A percentile compares a stretch with the other conserved stretches of the same genome.
Evolutionary conservation across 176 grass and related monocot genomes (phyloP).

Genomic region (Chrysopogon serrulatus): DNA sequence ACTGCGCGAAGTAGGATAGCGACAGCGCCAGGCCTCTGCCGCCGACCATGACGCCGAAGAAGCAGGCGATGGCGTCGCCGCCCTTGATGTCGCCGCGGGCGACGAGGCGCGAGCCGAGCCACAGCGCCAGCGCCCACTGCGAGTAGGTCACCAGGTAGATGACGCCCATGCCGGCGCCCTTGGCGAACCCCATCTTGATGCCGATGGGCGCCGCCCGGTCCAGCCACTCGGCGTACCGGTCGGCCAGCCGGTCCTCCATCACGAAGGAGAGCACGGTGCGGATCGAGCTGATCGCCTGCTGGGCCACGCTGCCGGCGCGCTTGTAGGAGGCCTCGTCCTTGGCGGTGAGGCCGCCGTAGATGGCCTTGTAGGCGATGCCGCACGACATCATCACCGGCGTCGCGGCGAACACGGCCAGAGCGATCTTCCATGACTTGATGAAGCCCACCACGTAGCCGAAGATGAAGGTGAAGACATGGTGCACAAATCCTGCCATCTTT

Average conservation of each 20-base stretch:
- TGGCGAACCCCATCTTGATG: slow-evolving; percentile 62
- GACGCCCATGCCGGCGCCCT: slow-evolving; percentile 63
- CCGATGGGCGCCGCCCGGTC: slow-evolving; percentile 34
- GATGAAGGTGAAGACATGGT: slow-evolving; percentile 68
- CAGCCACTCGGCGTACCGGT: slow-evolving; percentile 42
- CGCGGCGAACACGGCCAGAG: slow-evolving; percentile 48
- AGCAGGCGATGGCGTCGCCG: slow-evolving; percentile 63
- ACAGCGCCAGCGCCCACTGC: slow-evolving; percentile 63
- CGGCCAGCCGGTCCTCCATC: slow-evolving; percentile 58
- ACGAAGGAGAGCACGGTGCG: slow-evolving; percentile 63
- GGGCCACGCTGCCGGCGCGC: slow-evolving; percentile 49
- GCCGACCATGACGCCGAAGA: slow-evolving; percentile 71
- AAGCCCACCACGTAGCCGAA: slow-evolving; percentile 65
- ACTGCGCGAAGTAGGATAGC: slow-evolving; percentile 52
- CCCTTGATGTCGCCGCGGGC: slow-evolving; percentile 37
- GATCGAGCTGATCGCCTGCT: slow-evolving; percentile 70
- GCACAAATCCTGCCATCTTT: slow-evolving; percentile 61
- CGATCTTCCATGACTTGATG: slow-evolving; percentile 52
- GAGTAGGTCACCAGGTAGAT: slow-evolving; percentile 69
- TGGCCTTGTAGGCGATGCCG: slow-evolving; percentile 57
- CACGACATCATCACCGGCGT: slow-evolving; percentile 59
- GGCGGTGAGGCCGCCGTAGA: slow-evolving; percentile 59
- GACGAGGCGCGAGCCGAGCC: slow-evolving; percentile 58
- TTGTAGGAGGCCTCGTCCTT: slow-evolving; percentile 71
- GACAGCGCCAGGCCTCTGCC: slow-evolving; percentile 53